phyloP scores from a whole-genome alignment of 805 yeast genomes.

The Debaryomyces tyrocola region DNA sequence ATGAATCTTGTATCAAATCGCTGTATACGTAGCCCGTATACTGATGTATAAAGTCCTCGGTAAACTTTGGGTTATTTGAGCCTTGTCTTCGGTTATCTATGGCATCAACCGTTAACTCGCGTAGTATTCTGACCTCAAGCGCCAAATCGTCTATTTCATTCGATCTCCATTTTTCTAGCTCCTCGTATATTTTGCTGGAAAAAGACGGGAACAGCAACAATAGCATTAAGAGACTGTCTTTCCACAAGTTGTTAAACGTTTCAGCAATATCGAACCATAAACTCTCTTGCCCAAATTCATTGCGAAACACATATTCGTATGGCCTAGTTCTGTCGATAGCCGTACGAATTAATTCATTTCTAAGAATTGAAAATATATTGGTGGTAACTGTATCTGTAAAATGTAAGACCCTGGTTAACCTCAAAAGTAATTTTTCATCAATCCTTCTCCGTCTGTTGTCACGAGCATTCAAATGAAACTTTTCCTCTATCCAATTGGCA shows the following conservation, averaged over 20 bases:
- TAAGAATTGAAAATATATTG: constrained; percentile 13
- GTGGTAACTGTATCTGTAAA: constrained; percentile 26
- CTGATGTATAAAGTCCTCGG: neutral
- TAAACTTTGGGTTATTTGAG: neutral
- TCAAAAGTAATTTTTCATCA: neutral
- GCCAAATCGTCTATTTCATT: constrained; percentile 17
- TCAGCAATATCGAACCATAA: constrained; percentile 7
- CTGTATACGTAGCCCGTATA: neutral
- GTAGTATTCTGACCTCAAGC: constrained; percentile 1
- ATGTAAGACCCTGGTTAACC: constrained; percentile 3
- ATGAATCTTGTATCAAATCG: neutral
- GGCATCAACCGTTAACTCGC: neutral
- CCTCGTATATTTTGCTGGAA: constrained; percentile 9
- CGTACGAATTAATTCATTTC: constrained; percentile 9
- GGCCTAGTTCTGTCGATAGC: constrained; percentile 22
- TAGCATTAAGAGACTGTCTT: constrained; percentile 16
- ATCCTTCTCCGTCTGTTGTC: neutral
- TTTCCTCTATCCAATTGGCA: constrained; percentile 9
- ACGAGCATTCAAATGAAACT: constrained; percentile 1
- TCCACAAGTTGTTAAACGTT: constrained; percentile 14
- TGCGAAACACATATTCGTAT: constrained; percentile 16
- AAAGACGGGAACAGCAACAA: constrained; percentile 18
- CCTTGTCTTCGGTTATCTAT: neutral
- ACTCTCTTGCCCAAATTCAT: neutral
- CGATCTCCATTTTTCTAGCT: constrained; percentile 16